These are phyloP conservation scores for Leishmania guyanensis DNA, from an alignment of 208 protist genomes.

Conservation along the genomic window DNA sequence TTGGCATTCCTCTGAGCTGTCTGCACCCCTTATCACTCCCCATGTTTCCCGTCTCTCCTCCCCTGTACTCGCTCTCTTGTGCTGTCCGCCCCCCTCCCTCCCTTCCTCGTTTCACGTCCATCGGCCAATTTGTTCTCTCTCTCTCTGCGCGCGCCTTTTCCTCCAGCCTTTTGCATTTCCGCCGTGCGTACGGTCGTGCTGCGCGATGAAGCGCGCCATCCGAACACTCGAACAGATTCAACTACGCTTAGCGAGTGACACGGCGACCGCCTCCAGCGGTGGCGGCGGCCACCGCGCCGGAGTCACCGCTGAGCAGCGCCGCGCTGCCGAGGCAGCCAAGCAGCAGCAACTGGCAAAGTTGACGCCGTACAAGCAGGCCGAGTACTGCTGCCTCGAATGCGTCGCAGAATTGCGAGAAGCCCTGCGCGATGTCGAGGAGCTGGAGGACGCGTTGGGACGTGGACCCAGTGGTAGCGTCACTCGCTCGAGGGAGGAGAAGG, in stretches of 20 bases:
- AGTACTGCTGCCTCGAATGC: slow-evolving; percentile 55
- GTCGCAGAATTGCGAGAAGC: slow-evolving; percentile 43
- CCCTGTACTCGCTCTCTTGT: not conserved
- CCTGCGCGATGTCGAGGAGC: slow-evolving; percentile 34
- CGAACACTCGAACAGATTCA: slow-evolving; percentile 20
- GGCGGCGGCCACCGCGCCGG: not conserved
- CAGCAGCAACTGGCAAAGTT: slow-evolving; percentile 33
- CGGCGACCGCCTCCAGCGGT: not conserved
- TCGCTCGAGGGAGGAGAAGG: slow-evolving; percentile 8
- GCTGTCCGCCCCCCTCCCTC: not conserved
- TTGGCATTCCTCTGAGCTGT: not conserved
- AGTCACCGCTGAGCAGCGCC: slow-evolving; percentile 4
- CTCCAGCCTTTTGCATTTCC: not conserved
- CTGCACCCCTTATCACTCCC: not conserved
- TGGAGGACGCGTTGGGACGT: slow-evolving; percentile 13
- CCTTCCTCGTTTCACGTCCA: not conserved
- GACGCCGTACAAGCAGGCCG: slow-evolving; percentile 50
- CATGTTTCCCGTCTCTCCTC: not conserved
- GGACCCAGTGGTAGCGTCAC: not conserved
- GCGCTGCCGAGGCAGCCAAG: slow-evolving; percentile 16
- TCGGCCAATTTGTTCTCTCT: not conserved
- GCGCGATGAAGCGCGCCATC: slow-evolving; percentile 26
- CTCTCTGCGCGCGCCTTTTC: not conserved
- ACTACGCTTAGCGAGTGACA: slow-evolving; percentile 3
- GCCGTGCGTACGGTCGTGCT: not conserved